These are phyloP conservation scores for Aspergillus steynii DNA, from an alignment of 495 filamentous ascomycete species.

Conservation along the genomic window DNA sequence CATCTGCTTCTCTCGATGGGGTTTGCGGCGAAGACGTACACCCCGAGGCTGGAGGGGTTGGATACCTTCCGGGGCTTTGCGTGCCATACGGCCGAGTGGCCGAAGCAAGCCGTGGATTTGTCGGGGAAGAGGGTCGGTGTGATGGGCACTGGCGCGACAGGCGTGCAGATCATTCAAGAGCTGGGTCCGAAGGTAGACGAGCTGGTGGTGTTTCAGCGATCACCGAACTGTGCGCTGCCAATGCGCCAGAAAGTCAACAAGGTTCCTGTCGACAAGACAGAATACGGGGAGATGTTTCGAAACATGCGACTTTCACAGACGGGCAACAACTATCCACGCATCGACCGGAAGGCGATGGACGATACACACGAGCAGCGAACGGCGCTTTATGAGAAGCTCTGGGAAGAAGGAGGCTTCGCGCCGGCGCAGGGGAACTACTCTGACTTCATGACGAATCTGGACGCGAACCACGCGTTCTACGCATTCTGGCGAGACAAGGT, in stretches of 20 bases:
- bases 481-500: slow-evolving; percentile 56
- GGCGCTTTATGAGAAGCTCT: slow-evolving; percentile 1
- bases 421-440: not conserved
- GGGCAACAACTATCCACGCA: not conserved
- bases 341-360: not conserved
- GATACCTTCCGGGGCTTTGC: slow-evolving; percentile 48
- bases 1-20: slow-evolving; percentile 45
- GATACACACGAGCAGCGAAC: not conserved
- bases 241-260: slow-evolving; percentile 41
- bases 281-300: not conserved
- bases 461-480: slow-evolving; percentile 27
- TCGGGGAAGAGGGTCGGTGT: slow-evolving; percentile 48
- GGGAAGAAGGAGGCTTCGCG: not conserved
- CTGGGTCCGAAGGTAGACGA: slow-evolving; percentile 33
- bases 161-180: slow-evolving; percentile 52
- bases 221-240: slow-evolving; percentile 46
- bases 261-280: slow-evolving; percentile 12
- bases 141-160: slow-evolving; percentile 55
- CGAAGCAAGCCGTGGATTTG: slow-evolving; percentile 40
- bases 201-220: slow-evolving; percentile 53
- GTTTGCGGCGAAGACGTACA: slow-evolving; percentile 26
- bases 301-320: not conserved
- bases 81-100: slow-evolving; percentile 56
- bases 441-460: not conserved
- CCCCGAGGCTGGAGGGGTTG: slow-evolving; percentile 26